These are phyloP conservation scores for Sugiyamaella mastotermitis DNA, from an alignment of 805 yeast genomes.

Conservation along the genomic window DNA sequence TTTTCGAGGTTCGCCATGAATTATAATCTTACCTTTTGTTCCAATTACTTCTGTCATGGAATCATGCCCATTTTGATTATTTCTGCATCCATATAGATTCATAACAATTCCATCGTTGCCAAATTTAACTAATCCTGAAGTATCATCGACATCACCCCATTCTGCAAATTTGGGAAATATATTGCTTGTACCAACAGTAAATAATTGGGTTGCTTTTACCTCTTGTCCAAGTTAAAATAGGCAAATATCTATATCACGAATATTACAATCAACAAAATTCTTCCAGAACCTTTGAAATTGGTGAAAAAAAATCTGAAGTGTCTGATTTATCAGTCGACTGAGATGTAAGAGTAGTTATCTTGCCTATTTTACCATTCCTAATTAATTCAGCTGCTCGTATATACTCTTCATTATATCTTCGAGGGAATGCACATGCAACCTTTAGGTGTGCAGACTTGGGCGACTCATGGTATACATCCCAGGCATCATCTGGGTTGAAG, in stretches of 20 bases:
- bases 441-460: too few species aligned
- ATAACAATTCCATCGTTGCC: slow-evolving; percentile 11
- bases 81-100: slow-evolving; percentile 18
- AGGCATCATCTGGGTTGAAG: too few species aligned
- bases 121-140: slow-evolving; percentile 18
- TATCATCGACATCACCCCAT: slow-evolving; percentile 22
- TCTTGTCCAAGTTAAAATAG: slow-evolving; percentile 19
- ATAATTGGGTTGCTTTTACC: slow-evolving; percentile 15
- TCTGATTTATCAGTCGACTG: too few species aligned
- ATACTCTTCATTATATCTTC: too few species aligned
- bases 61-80: slow-evolving; percentile 22
- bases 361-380: too few species aligned
- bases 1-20: too few species aligned
- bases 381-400: too few species aligned
- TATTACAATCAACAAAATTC: slow-evolving; percentile 23
- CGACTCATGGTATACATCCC: too few species aligned
- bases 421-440: too few species aligned
- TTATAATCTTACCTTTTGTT: too few species aligned
- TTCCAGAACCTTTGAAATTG: slow-evolving; percentile 21
- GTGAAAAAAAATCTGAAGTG: slow-evolving; percentile 14
- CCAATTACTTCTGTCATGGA: too few species aligned
- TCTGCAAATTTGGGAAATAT: slow-evolving; percentile 18
- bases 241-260: slow-evolving; percentile 22
- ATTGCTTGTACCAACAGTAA: slow-evolving; percentile 18
- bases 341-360: too few species aligned